Evolutionary conservation across 23 red algal genomes (phyloP), one percentile per base, ranked within the genome.

Genomic region (Gracilaria domingensis): DNA sequence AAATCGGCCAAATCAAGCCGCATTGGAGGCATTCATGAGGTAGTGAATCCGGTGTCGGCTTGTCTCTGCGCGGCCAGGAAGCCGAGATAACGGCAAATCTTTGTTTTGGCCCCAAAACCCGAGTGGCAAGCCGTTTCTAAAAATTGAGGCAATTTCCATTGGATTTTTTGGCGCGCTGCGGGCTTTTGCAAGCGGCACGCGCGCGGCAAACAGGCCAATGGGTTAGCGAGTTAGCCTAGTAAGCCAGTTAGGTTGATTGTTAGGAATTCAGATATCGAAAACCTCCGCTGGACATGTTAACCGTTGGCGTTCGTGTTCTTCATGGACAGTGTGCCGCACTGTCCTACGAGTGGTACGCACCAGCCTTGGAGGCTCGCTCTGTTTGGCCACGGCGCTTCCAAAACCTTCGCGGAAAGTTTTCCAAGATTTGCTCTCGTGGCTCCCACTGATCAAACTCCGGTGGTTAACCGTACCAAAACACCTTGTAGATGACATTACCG

Each of bases 401-500:
- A 39, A 61, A 82, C 51, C 50, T 82, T 30, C 47, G 54, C 0
- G 61, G 0, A 0, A 55, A 82, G 38, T 82, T 82, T 50, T 64
- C 53, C 1, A 0, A 28, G 0, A 82, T 61, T 49, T 30, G 24
- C 39, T 82, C 48, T 0, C 34, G 0, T 0, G 34, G 0, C 51
- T 82, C 54, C 3, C 53, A 59, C 29, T 11, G 26, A 34, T 61
- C 47, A 26, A 25, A 14, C 51, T 24, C n/a, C 1, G 79, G 55
- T 45, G 24, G 5, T 18, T 28, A 82, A 38, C 79, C 6, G 0
- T 61, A 82, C 79, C 79, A 82, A 44, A 0, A 50, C 25, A 82
- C 79, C 47, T 61, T 58, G 6, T 82, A 82, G 32, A 36, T 56
- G 45, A 61, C 58, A 60, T 61, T 34, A 45, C 79, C 51, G 1